Evolutionary conservation across 805 yeast species (phyloP), one percentile per base, ranked within the genome.

Genomic region (Candida endomychidarum): DNA sequence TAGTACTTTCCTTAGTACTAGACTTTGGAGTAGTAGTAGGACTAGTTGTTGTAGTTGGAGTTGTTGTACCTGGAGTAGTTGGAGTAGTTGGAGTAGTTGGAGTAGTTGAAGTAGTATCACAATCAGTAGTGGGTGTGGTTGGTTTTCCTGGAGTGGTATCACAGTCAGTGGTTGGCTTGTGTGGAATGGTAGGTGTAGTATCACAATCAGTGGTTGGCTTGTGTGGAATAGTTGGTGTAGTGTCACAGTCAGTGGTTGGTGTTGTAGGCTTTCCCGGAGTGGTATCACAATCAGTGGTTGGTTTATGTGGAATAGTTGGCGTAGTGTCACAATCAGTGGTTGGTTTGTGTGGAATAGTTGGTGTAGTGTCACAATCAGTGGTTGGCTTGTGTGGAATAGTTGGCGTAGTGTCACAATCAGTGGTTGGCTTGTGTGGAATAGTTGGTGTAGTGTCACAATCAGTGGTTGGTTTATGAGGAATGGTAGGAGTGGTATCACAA

Each of bases 391-490:
- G n/a, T n/a, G n/a, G n/a, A n/a, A n/a, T 26, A 11, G 22, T 18
- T 12, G 42, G 16, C 15, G 38, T 12, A 24, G 21, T 16, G 30
- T 9, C 33, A n/a, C 18, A 12, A 14, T 30, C 5, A 11, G 34
- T 15, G 6, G 20, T 9, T 8, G 27, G 6, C 5, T 7, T 10
- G 11, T 10, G 11, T 9, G 9, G 14, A 24, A 5, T 8, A n/a
- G 14, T 24, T 9, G 27, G 14, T 10, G 27, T 24, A 10, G 27
- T 24, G 6, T 21, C 23, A 21, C 23, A 21, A 6, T 7, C n/a
- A 24, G 27, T 24, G 6, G 27, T 24, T 26, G 30, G 4, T 5
- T 16, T 26, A 14, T 5, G 5, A 14, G 30, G 30, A 26, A 12
- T 14, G 6, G 30, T 26, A 14, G 18, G 14, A 14, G 30, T 26